Evolutionary conservation across 2,329 filamentous ascomycete species (phyloP).

Genomic region (Phaeosphaeriaceae sp.): DNA sequence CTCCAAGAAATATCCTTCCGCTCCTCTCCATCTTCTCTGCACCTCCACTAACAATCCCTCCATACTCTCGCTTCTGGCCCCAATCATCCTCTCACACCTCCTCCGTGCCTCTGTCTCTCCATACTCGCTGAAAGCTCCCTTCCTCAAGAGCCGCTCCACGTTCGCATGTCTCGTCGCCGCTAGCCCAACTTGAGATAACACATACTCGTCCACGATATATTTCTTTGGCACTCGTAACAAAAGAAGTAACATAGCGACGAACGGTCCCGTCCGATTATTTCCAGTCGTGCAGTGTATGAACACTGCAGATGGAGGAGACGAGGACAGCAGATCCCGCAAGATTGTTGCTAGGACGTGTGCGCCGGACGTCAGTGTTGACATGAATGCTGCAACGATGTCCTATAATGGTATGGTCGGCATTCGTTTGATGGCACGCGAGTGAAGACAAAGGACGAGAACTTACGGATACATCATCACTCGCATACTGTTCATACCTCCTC

Average conservation of each 20-base stretch:
- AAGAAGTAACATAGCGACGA: constrained; percentile 68
- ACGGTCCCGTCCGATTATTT: constrained; percentile 75
- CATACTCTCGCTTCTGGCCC: constrained; percentile 47
- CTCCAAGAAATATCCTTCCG: constrained; percentile 27
- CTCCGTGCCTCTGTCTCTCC: constrained; percentile 32
- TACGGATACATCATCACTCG: constrained; percentile 58
- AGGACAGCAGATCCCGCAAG: constrained; percentile 61
- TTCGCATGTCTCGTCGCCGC: constrained; percentile 32
- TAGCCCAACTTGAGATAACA: constrained; percentile 66
- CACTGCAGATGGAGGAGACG: constrained; percentile 53
- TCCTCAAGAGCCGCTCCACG: constrained; percentile 58
- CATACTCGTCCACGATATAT: constrained; percentile 67
- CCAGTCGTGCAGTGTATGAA: constrained; percentile 78
- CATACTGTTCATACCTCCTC: constrained; percentile 65
- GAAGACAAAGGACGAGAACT: neutral
- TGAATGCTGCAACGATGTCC: constrained; percentile 70
- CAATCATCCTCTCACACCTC: constrained; percentile 42
- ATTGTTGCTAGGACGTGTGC: constrained; percentile 64
- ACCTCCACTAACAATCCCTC: constrained; percentile 24
- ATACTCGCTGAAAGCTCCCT: constrained; percentile 52
- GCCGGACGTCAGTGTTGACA: constrained; percentile 64
- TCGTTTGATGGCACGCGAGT: neutral
- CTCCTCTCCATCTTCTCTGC: constrained; percentile 23
- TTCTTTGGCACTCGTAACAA: constrained; percentile 67
- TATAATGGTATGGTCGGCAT: neutral